Conservation (phyloP, 1,139 yeast species). For the Suhomyces maxii region DNA sequence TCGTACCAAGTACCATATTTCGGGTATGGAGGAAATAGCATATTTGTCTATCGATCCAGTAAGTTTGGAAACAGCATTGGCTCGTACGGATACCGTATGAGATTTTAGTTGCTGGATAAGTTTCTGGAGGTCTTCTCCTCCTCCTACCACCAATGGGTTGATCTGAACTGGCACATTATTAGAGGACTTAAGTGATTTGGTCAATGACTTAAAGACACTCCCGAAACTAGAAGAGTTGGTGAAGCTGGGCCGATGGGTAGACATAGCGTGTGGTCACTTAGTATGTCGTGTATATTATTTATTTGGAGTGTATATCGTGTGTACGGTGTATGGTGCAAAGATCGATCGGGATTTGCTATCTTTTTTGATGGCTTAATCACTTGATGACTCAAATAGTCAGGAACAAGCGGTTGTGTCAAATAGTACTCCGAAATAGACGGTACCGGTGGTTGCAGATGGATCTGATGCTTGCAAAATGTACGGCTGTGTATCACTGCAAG, state of each 20-base stretch:
- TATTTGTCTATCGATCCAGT: constrained; percentile 52
- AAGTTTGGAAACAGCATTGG: constrained; percentile 53
- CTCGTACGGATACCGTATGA: constrained; percentile 45
- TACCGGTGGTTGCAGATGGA: no score
- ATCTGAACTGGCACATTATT: constrained; percentile 43
- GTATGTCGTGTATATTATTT: no score
- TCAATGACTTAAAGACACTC: constrained; percentile 54
- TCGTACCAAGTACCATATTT: constrained; percentile 72
- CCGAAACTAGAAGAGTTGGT: constrained; percentile 41
- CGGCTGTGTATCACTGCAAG: no score
- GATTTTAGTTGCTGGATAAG: constrained; percentile 40
- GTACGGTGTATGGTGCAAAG: no score
- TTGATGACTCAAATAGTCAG: no score
- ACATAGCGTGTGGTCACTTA: no score
- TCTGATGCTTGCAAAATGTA: no score
- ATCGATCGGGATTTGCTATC: no score
- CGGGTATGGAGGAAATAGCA: constrained; percentile 62
- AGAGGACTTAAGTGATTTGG: constrained; percentile 49
- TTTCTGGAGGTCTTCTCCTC: constrained; percentile 51
- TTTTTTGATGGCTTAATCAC: no score
- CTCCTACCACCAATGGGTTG: constrained; percentile 65
- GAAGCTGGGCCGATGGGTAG: constrained; percentile 39
- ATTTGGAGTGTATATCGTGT: no score
- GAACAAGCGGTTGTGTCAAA: no score
- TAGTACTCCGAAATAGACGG: no score